Base-by-base conservation (phyloP, 192 early-diverging fungal genomes). In the Linnemannia schmuckeri region DNA sequence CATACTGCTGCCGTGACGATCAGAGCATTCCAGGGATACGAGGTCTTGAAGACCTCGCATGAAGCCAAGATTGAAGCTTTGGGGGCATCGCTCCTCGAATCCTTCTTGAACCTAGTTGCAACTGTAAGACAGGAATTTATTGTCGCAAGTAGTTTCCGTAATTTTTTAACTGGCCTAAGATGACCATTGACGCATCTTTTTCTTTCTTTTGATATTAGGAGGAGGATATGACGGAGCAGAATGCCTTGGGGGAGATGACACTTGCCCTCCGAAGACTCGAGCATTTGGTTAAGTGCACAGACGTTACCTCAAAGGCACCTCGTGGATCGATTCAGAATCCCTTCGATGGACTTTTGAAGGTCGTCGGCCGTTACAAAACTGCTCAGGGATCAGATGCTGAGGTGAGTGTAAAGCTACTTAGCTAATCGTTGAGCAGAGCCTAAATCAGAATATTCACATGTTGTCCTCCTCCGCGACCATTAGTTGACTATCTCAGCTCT, bases 1-100 rank as follows among this genome's bases (percentile, higher is more conserved):
- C 49, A 54, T 33, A 79, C 88, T 40, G 91, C 91, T 38, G 88
- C 87, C n/a, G 38, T 66, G 46, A 84, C 89, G 33, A 70, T 93
- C 7, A 79, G 83, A 12, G 77, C 87, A 20, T 85, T 93, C 76
- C 82, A 77, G n/a, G 37, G 83, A 6, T 85, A 80, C 13, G 82
- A 85, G 30, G 87, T 78, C 71, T 76, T 93, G 46, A 55, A 77
- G 10, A 69, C 81, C 3, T 78, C 81, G 13, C 88, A 85, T n/a
- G 87, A 91, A n/a, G 40, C 82, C n/a, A 78, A 77, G 33, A 78
- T 93, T 37, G 83, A 85, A 17, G 75, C 85, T 10, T 63, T 87
- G 47, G 79, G 85, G 22, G 44, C 52, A 4, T 61, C 74, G 4
- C 46, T 87, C 72, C 61, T 87, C 17, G 80, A 87, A 3, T 74